Base-by-base conservation (phyloP, 2,329 filamentous ascomycete species). In the Calonectria ilicicola region DNA sequence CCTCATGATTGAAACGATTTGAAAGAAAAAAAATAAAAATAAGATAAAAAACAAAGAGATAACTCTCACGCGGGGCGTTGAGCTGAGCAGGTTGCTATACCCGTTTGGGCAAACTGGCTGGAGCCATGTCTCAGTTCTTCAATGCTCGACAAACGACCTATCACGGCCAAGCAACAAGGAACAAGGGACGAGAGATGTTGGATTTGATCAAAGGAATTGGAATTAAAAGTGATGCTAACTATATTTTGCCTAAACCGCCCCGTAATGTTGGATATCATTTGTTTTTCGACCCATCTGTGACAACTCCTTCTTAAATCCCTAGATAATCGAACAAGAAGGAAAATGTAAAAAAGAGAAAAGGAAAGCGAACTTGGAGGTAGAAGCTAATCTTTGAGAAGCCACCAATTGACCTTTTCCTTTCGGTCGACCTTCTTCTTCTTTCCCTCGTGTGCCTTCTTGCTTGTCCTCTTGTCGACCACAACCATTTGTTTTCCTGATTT, bases 371-470 rank as follows among this genome's bases (percentile, higher is more conserved):
- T 40, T 12, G 29, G 27, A 7, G 4, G 46, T 7, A 23, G 9
- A 15, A 27, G 51, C 35, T 62, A 75, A 23, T 64, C 44, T 23
- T 73, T n/a, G n/a, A n/a, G 65, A 63, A 79, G 26, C 78, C 78
- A 80, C 14, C 76, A 76, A 12, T 71, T 62, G 17, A 79, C 78
- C 51, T 79, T 79, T 14, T 65, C 51, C 42, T 65, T 74, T 17
- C 74, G 56, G 49, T 73, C 77, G 42, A 79, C 67, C 26, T 66
- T 72, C 32, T 75, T 75, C 69, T 73, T 79, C 58, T 76, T 79
- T 2, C 74, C 73, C 9, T 63, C 47, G 17, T 68, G 51, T 27
- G 74, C 15, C 35, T 51, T 65, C 69, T 74, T 76, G 53, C 62
- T 58, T 10, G 66, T 53, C 64, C 77, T 78, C 46, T 78, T 78